Conservation (phyloP, 73 alveolate species). For the Effrenium voratum region DNA sequence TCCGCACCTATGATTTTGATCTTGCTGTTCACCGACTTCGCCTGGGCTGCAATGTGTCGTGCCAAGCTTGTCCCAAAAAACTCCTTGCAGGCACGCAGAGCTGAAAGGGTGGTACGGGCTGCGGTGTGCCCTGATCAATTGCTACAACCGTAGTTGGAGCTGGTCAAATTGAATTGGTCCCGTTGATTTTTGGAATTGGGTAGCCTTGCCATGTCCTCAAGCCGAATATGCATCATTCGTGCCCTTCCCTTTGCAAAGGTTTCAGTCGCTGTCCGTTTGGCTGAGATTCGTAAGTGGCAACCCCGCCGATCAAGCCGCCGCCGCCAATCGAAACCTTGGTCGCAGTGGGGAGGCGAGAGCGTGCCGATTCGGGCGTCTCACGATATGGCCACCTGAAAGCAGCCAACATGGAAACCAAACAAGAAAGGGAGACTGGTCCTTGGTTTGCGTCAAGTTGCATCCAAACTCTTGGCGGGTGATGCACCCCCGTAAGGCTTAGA, state of each 20-base stretch:
- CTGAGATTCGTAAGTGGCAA: conserved; percentile 56
- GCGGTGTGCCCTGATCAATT: no score
- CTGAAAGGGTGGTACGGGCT: no score
- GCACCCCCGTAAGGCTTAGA: no score
- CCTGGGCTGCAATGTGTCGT: conserved; percentile 39
- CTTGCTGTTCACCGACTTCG: conserved; percentile 24
- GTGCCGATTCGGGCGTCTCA: no score
- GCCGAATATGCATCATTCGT: no score
- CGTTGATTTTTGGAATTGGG: no score
- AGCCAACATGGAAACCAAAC: background rate
- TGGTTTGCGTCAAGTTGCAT: background rate
- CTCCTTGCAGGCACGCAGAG: no score
- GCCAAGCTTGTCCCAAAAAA: no score
- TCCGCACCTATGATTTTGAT: conserved; percentile 89
- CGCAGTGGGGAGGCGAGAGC: background rate
- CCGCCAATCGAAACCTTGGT: conserved; percentile 84
- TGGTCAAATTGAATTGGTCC: no score
- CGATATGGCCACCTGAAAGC: no score
- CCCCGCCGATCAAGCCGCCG: conserved; percentile 80
- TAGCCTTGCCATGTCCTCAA: no score
- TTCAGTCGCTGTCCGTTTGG: background rate
- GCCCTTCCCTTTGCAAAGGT: background rate
- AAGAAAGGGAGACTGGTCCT: background rate
- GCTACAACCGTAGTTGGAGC: no score
- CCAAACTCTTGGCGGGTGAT: background rate